A percentile compares a stretch with the other conserved stretches of the same genome.
These are phyloP conservation scores for Chaetomium globosum DNA, from an alignment of 2,329 filamentous ascomycete species.

Conservation along the genomic window DNA sequence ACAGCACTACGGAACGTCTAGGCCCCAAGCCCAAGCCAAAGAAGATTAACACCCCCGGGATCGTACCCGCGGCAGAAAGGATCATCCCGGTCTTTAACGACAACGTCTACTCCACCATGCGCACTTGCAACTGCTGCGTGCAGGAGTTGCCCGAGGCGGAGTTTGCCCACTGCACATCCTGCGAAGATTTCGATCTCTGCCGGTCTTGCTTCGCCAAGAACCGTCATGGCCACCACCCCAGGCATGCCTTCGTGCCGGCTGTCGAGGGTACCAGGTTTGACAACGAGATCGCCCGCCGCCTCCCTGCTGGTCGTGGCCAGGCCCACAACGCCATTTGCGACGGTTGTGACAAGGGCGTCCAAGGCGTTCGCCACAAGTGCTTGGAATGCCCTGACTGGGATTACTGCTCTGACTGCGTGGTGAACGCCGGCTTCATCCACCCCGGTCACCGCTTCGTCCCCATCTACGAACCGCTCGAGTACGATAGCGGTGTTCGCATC, in stretches of 20 bases:
- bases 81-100: conserved; percentile 36
- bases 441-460: conserved; percentile 85
- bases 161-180: conserved; percentile 82
- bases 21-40: conserved; percentile 59
- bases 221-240: conserved; percentile 88
- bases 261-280: conserved; percentile 65
- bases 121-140: conserved; percentile 71
- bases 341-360: conserved; percentile 85
- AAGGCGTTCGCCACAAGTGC: conserved; percentile 93
- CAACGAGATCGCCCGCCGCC: conserved; percentile 64
- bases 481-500: conserved; percentile 43
- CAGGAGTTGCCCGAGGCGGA: conserved; percentile 72
- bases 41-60: background rate
- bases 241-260: conserved; percentile 75
- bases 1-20: conserved; percentile 82
- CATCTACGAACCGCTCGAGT: conserved; percentile 71
- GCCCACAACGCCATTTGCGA: conserved; percentile 90
- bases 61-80: conserved; percentile 21
- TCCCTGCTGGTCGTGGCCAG: conserved; percentile 77
- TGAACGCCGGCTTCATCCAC: conserved; percentile 69
- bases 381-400: conserved; percentile 97
- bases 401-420: conserved; percentile 78
- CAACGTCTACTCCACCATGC: conserved; percentile 46
- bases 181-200: conserved; percentile 93
- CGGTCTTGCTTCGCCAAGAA: conserved; percentile 74